Evolutionary conservation across 768 basidiomycete species (phyloP).

Genomic region (Ramaria sp.): DNA sequence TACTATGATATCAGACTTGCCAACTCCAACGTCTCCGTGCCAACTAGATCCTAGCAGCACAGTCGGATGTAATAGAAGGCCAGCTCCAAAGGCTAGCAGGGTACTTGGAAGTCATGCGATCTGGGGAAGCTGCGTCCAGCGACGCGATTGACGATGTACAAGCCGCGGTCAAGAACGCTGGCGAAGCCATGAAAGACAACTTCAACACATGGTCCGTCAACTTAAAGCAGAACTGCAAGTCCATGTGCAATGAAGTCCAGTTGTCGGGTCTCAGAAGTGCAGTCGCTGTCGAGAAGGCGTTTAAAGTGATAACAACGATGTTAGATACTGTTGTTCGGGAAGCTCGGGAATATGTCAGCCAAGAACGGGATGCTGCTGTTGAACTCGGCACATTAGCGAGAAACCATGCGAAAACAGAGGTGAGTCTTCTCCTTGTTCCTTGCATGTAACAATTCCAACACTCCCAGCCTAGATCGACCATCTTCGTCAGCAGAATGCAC

Average conservation of each 20-base stretch:
- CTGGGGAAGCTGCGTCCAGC: conserved; percentile 43
- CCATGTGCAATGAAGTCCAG: conserved; percentile 37
- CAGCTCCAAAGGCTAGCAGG: conserved; percentile 47
- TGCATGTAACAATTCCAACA: not conserved
- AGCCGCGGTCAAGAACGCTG: conserved; percentile 38
- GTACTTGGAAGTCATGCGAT: conserved; percentile 41
- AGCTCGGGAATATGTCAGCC: conserved; percentile 43
- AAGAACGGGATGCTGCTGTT: conserved; percentile 40
- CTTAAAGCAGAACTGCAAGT: conserved; percentile 38
- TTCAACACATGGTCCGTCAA: conserved; percentile 46
- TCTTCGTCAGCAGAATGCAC: conserved; percentile 61
- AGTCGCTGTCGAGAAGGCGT: conserved; percentile 40
- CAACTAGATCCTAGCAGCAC: conserved; percentile 16
- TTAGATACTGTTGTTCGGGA: conserved; percentile 52
- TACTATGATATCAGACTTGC: not conserved
- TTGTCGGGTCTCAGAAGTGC: conserved; percentile 35
- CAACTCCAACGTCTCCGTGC: not conserved
- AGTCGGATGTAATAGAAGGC: conserved; percentile 44
- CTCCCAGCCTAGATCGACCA: conserved; percentile 31
- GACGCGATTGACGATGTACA: conserved; percentile 42
- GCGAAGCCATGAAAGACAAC: conserved; percentile 40
- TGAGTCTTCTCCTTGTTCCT: not conserved
- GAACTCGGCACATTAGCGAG: conserved; percentile 41
- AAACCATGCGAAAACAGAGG: conserved; percentile 36
- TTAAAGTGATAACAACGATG: conserved; percentile 47